Evolutionary conservation across 2,329 filamentous ascomycete genomes (phyloP), one percentile per base, ranked within the genome.

Genomic region (Hymenoscyphus fraxineus): DNA sequence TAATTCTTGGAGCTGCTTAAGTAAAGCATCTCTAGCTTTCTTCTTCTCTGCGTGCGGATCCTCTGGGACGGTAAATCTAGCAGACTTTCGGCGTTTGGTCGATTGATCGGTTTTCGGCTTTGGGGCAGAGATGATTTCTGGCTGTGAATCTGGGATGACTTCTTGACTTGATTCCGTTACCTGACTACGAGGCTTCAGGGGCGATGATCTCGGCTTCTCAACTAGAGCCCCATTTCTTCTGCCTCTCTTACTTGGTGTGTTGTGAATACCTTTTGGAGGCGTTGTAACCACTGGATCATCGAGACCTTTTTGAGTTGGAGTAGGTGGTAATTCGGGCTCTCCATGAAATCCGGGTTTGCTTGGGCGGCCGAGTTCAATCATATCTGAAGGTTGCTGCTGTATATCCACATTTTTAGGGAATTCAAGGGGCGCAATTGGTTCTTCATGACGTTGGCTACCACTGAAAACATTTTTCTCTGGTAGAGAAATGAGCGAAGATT

Each of bases 321-420:
- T 84, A 0, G 85, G 85, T 2, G 88, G 88, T 5, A 91, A 79
- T 58, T 89, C 86, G 1, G 87, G 87, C 69, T 90, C 86, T 16
- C 80, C 80, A 27, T 51, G 44, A 12, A 51, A 51, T 3, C 44
- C 44, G 12, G 44, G n/a, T 10, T 27, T 51, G 22, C 44, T 51
- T 22, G 44, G 44, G 12, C 44, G 44, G n/a, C 44, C 44, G 22
- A 51, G 44, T 27, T 51, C 44, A 12, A 51, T 51, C 19, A 22
- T 51, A 51, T 22, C 44, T n/a, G 44, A n/a, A 51, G 44, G 44
- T 19, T 51, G 44, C 3, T 22, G 44, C 7, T 10, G n/a, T 51
- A 51, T 51, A 12, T 51, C 44, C 44, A 51, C 44, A 22, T 51
- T 9, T 51, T 51, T 51, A 51, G 44, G 44, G 9, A 51, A 51